A percentile compares a stretch with the other conserved stretches of the same genome.
phyloP scores from a whole-genome alignment of 2,329 filamentous ascomycete genomes.

The Penicillium psychrosexuale region DNA sequence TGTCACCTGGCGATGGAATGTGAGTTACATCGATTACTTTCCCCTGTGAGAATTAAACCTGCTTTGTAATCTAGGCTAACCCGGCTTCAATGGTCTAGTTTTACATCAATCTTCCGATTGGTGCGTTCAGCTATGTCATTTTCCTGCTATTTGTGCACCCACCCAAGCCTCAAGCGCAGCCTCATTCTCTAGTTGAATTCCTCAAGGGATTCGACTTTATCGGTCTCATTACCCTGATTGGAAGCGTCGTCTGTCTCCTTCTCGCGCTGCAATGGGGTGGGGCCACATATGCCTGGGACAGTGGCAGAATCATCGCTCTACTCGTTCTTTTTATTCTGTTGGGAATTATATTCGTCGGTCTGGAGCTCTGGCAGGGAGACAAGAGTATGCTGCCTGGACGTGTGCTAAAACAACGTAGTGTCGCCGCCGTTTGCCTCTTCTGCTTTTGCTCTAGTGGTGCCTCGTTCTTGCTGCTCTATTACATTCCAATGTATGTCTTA shows the following conservation, averaged over 20 bases:
- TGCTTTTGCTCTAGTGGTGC: background rate
- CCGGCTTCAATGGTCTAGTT: slow-evolving; percentile 3
- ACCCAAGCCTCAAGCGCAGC: background rate
- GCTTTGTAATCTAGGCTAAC: too few species aligned
- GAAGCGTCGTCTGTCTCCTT: slow-evolving; percentile 22
- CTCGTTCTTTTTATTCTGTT: slow-evolving; percentile 27
- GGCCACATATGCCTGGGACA: slow-evolving; percentile 12
- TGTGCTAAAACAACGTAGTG: slow-evolving; percentile 48
- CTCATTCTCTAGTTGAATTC: slow-evolving; percentile 19
- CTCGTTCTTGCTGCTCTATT: background rate
- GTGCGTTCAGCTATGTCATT: slow-evolving; percentile 43
- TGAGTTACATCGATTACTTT: slow-evolving; percentile 3
- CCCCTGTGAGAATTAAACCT: too few species aligned
- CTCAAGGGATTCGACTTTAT: slow-evolving; percentile 41
- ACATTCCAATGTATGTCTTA: background rate
- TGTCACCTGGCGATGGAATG: slow-evolving; percentile 16
- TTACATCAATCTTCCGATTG: slow-evolving; percentile 41
- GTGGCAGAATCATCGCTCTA: slow-evolving; percentile 22
- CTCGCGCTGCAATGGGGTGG: slow-evolving; percentile 28
- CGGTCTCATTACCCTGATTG: slow-evolving; percentile 33
- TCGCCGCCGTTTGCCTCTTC: slow-evolving; percentile 23
- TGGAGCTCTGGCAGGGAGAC: slow-evolving; percentile 49
- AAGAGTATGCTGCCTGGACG: slow-evolving; percentile 51
- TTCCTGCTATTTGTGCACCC: background rate
- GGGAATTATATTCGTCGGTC: slow-evolving; percentile 43